Evolutionary conservation across 78 protist species (phyloP).

Genomic region (Guillardia theta): DNA sequence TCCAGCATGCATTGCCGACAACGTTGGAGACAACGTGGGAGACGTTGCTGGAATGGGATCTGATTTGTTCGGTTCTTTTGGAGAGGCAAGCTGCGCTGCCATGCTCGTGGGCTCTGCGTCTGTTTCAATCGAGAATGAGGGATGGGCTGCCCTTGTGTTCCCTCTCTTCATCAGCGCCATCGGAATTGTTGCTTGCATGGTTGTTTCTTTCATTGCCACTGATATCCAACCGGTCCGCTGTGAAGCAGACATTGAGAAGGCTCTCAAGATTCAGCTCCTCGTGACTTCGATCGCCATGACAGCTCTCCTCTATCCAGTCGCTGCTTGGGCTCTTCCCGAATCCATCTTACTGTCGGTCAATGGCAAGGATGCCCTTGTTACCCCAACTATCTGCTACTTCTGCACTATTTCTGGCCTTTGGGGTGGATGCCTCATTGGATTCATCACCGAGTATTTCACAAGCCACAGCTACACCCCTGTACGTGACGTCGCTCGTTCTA

Average conservation of each 20-base stretch:
- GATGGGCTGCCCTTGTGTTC: conserved; percentile 8
- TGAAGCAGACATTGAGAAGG: conserved; percentile 26
- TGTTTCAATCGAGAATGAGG: background rate
- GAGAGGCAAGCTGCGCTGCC: conserved; percentile 66
- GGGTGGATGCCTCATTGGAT: conserved; percentile 67
- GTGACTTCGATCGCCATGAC: background rate
- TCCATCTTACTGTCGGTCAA: background rate
- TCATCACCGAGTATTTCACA: conserved; percentile 70
- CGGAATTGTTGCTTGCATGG: conserved; percentile 46
- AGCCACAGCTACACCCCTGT: conserved; percentile 62
- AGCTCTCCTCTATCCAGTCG: background rate
- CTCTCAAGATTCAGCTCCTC: conserved; percentile 52
- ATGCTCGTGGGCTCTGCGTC: conserved; percentile 35
- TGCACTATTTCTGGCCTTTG: conserved; percentile 66
- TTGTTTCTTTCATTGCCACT: conserved; percentile 44
- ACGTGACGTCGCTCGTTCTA: conserved; percentile 34
- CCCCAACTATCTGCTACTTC: background rate
- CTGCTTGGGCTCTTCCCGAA: background rate
- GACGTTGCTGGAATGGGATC: conserved; percentile 71
- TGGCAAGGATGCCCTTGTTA: background rate
- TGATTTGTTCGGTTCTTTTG: conserved; percentile 77
- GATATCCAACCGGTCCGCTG: conserved; percentile 20
- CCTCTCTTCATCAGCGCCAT: conserved; percentile 47
- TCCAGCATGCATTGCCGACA: conserved; percentile 80
- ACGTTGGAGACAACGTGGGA: conserved; percentile 84